Evolutionary conservation across 2,329 filamentous ascomycete species (phyloP), one percentile per base, ranked within the genome.

Genomic region (Aspergillus brasiliensis): DNA sequence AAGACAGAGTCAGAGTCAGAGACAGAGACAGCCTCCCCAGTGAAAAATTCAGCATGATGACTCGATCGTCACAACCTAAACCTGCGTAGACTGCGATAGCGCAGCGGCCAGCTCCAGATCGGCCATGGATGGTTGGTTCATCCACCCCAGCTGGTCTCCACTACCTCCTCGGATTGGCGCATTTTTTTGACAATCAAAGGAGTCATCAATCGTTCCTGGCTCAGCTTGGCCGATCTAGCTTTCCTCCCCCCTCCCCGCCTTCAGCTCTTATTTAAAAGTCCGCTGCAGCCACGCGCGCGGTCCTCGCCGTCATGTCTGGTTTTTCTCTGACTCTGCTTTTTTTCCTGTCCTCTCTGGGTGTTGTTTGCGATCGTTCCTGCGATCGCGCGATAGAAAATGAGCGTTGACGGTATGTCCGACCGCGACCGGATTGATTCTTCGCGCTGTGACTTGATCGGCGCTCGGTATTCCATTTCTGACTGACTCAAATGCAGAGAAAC

Each of bases 101-200:
- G 51, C 21, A 28, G 37, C 15, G n/a, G n/a, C 8, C 37, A 17
- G 25, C 19, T 40, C 19, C 23, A n/a, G 38, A 55, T 55, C 52
- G 40, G 27, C 27, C 28, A 11, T 17, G 38, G 27, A 46, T 55
- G 52, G 52, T 55, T 55, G 52, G 52, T 34, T 55, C 38, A 5
- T 15, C 25, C 23, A 21, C 5, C 31, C n/a, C n/a, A 27, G 51
- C 15, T 46, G 25, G 52, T 17, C 52, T 55, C 52, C 52, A 55
- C 52, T 23, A 17, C 17, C 11, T 19, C 5, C 13, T 15, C 52
- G 19, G 17, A n/a, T 27, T 8, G 38, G 42, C 38, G 13, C 38
- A 55, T 55, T 55, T 55, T 55, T 55, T 55, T 15, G 23, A 38
- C 38, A 13, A 55, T 17, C 17, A 42, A 46, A 44, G 27, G 40